These are phyloP conservation scores for Yamadazyma tumulicola DNA, from an alignment of 805 yeast genomes.

Conservation along the genomic window DNA sequence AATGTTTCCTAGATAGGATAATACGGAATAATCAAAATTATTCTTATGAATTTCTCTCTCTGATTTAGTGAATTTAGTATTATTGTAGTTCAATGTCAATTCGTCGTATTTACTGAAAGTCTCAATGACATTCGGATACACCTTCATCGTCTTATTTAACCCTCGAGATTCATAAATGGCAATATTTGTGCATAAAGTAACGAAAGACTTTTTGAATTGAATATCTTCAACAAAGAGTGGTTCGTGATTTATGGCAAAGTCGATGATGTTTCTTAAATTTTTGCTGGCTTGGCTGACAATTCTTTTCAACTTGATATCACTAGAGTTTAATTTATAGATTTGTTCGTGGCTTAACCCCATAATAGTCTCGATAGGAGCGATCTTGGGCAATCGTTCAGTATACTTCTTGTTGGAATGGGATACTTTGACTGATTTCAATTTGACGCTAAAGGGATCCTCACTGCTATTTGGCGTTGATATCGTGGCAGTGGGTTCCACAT, in stretches of 20 bases:
- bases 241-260: slow-evolving; percentile 5
- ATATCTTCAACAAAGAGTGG: slow-evolving; percentile 6
- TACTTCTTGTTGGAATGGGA: slow-evolving; percentile 19
- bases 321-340: slow-evolving; percentile 24
- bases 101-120: slow-evolving; percentile 28
- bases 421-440: slow-evolving; percentile 21
- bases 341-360: slow-evolving; percentile 36
- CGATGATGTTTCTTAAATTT: slow-evolving; percentile 5
- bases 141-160: slow-evolving; percentile 22
- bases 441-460: slow-evolving; percentile 20
- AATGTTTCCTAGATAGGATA: slow-evolving; percentile 36
- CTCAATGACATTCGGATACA: slow-evolving; percentile 24
- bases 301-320: slow-evolving; percentile 38
- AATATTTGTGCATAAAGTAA: slow-evolving; percentile 28
- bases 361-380: slow-evolving; percentile 32
- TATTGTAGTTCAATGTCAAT: slow-evolving; percentile 28
- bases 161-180: slow-evolving; percentile 37
- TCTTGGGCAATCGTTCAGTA: slow-evolving; percentile 27
- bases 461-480: neutral
- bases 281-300: slow-evolving; percentile 26
- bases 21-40: slow-evolving; percentile 34
- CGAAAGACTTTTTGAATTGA: slow-evolving; percentile 17
- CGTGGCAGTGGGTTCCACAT: neutral
- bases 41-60: slow-evolving; percentile 31
- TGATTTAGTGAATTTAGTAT: slow-evolving; percentile 33